phyloP scores from a whole-genome alignment of 2,329 filamentous ascomycete genomes.

The Aspergillus sp. region DNA sequence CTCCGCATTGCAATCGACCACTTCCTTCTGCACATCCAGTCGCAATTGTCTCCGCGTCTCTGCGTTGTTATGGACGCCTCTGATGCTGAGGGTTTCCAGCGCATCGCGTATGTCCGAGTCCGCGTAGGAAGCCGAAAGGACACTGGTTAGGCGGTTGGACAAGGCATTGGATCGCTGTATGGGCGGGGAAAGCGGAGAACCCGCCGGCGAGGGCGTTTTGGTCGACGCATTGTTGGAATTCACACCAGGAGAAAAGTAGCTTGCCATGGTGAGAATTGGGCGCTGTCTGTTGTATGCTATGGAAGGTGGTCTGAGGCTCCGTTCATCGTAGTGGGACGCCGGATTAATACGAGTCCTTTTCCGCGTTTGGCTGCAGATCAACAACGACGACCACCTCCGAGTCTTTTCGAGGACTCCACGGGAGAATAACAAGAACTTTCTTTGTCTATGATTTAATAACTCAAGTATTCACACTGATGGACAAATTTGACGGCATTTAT shows the following conservation, averaged over 20 bases:
- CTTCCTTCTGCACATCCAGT: constrained; percentile 78
- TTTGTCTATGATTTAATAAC: too few species aligned
- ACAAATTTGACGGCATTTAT: too few species aligned
- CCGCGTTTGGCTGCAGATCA: background rate
- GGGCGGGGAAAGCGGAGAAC: constrained; percentile 24
- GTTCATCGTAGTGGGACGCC: constrained; percentile 2
- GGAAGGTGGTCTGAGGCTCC: constrained; percentile 7
- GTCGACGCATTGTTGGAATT: constrained; percentile 15
- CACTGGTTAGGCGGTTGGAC: constrained; percentile 70
- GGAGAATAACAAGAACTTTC: too few species aligned
- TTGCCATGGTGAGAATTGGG: constrained; percentile 22
- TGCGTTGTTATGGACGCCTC: constrained; percentile 62
- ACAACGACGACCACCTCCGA: background rate
- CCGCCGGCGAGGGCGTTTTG: constrained; percentile 16
- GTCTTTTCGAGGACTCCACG: too few species aligned
- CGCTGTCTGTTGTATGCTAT: constrained; percentile 3
- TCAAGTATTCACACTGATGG: too few species aligned
- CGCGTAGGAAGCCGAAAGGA: constrained; percentile 85
- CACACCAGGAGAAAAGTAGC: constrained; percentile 23
- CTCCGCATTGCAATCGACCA: constrained; percentile 84
- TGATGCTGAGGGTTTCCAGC: constrained; percentile 65
- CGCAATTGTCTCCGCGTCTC: constrained; percentile 72
- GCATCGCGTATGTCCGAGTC: constrained; percentile 87
- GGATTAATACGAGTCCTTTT: constrained; percentile 1
- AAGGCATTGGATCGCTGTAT: constrained; percentile 53